Conservation (phyloP, 495 filamentous ascomycete species). For the Talaromyces stipitatus region DNA sequence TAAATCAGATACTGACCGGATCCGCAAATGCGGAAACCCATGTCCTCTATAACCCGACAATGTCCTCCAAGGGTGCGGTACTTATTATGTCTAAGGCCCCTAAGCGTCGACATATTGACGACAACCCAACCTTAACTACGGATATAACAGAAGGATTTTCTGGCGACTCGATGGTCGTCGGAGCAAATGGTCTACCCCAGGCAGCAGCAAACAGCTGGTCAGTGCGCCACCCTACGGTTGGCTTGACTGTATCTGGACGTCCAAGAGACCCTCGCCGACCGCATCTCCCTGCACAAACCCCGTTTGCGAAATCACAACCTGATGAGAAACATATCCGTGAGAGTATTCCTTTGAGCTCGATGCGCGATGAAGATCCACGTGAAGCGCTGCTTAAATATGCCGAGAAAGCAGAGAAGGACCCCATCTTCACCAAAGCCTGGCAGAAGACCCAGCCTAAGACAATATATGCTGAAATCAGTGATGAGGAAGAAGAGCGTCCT, state of each 20-base stretch:
- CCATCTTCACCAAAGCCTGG: slow-evolving; percentile 90
- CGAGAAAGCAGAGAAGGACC: slow-evolving; percentile 86
- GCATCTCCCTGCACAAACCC: slow-evolving; percentile 74
- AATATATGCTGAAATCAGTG: slow-evolving; percentile 87
- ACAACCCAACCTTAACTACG: slow-evolving; percentile 77
- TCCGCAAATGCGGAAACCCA: slow-evolving; percentile 85
- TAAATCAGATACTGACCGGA: slow-evolving; percentile 94
- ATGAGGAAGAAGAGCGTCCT: slow-evolving; percentile 68
- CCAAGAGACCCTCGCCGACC: slow-evolving; percentile 74
- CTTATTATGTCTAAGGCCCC: slow-evolving; percentile 88
- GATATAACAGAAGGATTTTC: slow-evolving; percentile 72
- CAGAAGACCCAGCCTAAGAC: slow-evolving; percentile 86
- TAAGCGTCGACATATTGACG: slow-evolving; percentile 90
- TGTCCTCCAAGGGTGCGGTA: slow-evolving; percentile 73
- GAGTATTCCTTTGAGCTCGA: slow-evolving; percentile 81
- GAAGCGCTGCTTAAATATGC: slow-evolving; percentile 94
- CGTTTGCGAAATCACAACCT: slow-evolving; percentile 84
- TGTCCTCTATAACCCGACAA: slow-evolving; percentile 80
- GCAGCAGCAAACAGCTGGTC: slow-evolving; percentile 44
- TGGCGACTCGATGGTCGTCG: slow-evolving; percentile 69
- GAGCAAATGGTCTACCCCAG: slow-evolving; percentile 37
- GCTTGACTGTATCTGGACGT: slow-evolving; percentile 71
- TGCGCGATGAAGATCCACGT: slow-evolving; percentile 94
- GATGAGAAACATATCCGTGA: slow-evolving; percentile 84
- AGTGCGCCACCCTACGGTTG: slow-evolving; percentile 63